Percentiles rank a stretch among this genome's conserved stretches.
Conservation (phyloP, 73 alveolate species). For the Paramecium sexaurelia region DNA sequence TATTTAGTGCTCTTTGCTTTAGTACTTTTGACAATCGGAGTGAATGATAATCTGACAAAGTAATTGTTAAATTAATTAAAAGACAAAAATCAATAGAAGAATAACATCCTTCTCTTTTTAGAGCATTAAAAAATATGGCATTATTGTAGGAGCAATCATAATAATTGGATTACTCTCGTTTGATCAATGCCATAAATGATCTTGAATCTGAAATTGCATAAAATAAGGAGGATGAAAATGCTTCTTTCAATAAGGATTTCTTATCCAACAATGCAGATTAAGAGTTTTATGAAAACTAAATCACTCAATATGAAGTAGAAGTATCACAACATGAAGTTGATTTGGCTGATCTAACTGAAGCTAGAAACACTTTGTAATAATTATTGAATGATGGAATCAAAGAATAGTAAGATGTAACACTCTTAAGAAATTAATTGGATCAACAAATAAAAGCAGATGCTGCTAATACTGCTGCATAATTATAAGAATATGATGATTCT, state of each 20-base stretch:
- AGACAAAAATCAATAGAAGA: conserved; percentile 7
- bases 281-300: conserved; percentile 35
- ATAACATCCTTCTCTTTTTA: not conserved
- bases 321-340: conserved; percentile 40
- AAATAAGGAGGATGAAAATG: not conserved
- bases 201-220: not conserved
- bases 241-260: not conserved
- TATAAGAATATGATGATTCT: conserved; percentile 42
- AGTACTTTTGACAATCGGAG: not conserved
- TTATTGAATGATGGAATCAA: not conserved
- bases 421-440: not conserved
- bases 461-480: not conserved
- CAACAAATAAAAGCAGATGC: not conserved
- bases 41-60: not conserved
- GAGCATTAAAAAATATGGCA: conserved; percentile 55
- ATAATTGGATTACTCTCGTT: conserved; percentile 25
- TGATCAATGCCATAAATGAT: conserved; percentile 43
- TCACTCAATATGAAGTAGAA: conserved; percentile 24
- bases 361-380: conserved; percentile 1
- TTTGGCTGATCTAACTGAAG: conserved; percentile 17
- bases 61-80: not conserved
- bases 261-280: conserved; percentile 1
- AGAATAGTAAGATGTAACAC: not conserved
- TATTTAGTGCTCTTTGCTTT: not conserved
- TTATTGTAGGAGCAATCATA: not conserved